Base-by-base conservation (phyloP, 306 rosid genomes). In the Begonia peltatifolia region DNA sequence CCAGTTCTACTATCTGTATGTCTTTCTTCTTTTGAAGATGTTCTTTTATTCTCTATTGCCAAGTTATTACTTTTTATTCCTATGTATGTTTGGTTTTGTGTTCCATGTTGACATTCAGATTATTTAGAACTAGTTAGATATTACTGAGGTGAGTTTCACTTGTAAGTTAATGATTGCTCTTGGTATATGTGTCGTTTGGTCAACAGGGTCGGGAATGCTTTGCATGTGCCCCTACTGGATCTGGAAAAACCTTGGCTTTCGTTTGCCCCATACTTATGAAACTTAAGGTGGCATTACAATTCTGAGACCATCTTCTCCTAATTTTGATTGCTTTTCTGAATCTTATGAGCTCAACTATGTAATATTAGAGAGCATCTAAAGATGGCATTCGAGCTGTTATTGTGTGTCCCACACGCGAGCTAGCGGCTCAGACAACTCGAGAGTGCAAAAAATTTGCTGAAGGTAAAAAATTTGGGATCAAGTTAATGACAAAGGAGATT, bases 151-250 rank as follows among this genome's bases (percentile, higher is more conserved):
- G 9, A 30, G 9, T 30, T 30, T 30, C 9, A 9, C 38, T 30
- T 30, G 38, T 30, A 30, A 30, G 8, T 30, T 30, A 30, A 30
- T 30, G 38, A 30, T 25, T 30, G 38, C 8, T 30, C 38, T 30
- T 7, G 38, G 6, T 30, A 30, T 30, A 30, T 30, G 38, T 30
- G 3, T 30, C 38, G 3, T 30, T 30, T 30, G 9, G 9, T 30
- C 1, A 5, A 30, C 38, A 90, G 99, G 92, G 68, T 42, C 85
- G 87, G 42, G 95, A 90, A 71, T 90, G 99, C 77, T 90, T 90
- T 83, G 87, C 95, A 10, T 90, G 95, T 68, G 99, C 99, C 55
- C 99, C 99, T 18, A 86, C 99, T 15, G 99, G 99, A 16, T 86
- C 99, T 47, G 99, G 99, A 36, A 90, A 90, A 75, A 90, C 95